Evolutionary conservation across 75 land plant species (phyloP).

Genomic region (Pinus taeda): DNA sequence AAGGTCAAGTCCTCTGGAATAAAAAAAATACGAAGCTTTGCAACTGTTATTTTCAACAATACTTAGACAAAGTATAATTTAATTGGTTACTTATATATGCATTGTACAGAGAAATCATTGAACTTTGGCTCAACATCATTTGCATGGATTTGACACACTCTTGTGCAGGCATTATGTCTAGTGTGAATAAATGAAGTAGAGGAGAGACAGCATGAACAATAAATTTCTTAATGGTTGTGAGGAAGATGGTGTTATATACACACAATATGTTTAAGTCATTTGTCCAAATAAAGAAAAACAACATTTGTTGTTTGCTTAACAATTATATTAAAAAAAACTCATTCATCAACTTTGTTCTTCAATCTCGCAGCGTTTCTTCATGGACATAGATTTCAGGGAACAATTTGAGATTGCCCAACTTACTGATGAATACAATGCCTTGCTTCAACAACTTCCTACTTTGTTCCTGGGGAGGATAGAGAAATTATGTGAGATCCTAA

Average conservation of each 20-base stretch:
- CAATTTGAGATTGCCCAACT: slow-evolving; percentile 76
- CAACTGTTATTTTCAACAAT: background rate
- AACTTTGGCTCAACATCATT: background rate
- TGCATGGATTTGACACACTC: background rate
- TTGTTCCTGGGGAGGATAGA: slow-evolving; percentile 48
- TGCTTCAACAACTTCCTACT: slow-evolving; percentile 42
- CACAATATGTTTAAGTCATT: background rate
- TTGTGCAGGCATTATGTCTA: too few relatives aligned
- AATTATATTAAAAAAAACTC: too few relatives aligned
- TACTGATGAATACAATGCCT: slow-evolving; percentile 31
- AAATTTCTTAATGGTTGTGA: background rate
- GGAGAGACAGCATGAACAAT: background rate
- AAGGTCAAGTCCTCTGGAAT: background rate
- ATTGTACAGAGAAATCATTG: background rate
- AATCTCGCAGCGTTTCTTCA: slow-evolving; percentile 21
- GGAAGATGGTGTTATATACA: slow-evolving; percentile 2
- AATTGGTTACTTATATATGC: background rate
- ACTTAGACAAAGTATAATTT: background rate
- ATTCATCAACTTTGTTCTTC: too few relatives aligned
- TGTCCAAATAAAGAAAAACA: slow-evolving; percentile 1
- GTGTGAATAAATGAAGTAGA: background rate
- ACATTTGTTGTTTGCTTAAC: background rate
- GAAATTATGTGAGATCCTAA: slow-evolving; percentile 45
- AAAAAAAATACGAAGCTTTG: background rate
- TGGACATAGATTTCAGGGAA: slow-evolving; percentile 59